These are phyloP conservation scores for Pseudocercospora macadamiae DNA, from an alignment of 2,329 filamentous ascomycete genomes.

Conservation along the genomic window DNA sequence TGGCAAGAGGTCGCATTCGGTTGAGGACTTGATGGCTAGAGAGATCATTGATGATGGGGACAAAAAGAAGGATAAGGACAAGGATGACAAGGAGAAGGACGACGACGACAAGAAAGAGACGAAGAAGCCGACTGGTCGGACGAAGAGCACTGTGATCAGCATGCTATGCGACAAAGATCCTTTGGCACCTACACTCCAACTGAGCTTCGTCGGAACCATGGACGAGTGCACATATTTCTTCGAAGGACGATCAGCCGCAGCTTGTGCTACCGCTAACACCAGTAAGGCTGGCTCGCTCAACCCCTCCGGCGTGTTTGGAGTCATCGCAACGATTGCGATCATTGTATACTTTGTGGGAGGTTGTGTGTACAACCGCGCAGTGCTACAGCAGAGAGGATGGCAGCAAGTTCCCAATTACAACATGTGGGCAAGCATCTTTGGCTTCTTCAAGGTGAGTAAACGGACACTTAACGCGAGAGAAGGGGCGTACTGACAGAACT, in stretches of 20 bases:
- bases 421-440: slow-evolving; percentile 86
- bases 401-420: slow-evolving; percentile 92
- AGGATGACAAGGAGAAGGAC: slow-evolving; percentile 38
- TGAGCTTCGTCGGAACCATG: slow-evolving; percentile 79
- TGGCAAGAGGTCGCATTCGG: slow-evolving; percentile 31
- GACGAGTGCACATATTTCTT: slow-evolving; percentile 97
- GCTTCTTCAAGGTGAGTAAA: slow-evolving; percentile 72
- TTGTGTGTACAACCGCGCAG: slow-evolving; percentile 92
- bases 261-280: slow-evolving; percentile 72
- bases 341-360: slow-evolving; percentile 89
- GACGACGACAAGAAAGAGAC: slow-evolving; percentile 30
- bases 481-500: not conserved
- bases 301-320: slow-evolving; percentile 79
- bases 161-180: slow-evolving; percentile 91
- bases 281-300: slow-evolving; percentile 60
- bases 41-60: slow-evolving; percentile 46
- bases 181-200: slow-evolving; percentile 64
- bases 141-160: slow-evolving; percentile 84
- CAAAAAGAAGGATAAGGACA: slow-evolving; percentile 36
- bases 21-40: slow-evolving; percentile 34
- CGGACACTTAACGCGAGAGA: not conserved
- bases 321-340: slow-evolving; percentile 77
- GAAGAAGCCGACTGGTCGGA: slow-evolving; percentile 58
- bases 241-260: slow-evolving; percentile 82
- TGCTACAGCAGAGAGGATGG: slow-evolving; percentile 94